Base-by-base conservation (phyloP, 2,329 filamentous ascomycete genomes). In the Fusarium mexicanum region DNA sequence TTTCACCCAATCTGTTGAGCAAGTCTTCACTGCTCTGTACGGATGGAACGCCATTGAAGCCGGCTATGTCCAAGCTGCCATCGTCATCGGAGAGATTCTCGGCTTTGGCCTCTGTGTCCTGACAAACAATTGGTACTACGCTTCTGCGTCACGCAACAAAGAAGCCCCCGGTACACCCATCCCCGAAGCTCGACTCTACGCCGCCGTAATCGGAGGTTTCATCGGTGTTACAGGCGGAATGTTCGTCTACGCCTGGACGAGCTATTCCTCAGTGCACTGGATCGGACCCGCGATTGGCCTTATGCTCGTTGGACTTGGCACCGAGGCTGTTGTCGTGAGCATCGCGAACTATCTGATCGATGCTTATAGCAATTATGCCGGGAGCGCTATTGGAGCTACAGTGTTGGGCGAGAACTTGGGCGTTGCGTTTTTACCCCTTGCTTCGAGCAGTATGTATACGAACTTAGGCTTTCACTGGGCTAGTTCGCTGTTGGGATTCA, bases 401-500 rank as follows among this genome's bases (percentile, higher is more conserved):
- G 40, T 73, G 0, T 3, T 73, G 5, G 71, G 71, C 3, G 71
- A 73, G 20, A 73, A 73, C 24, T 17, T 73, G 26, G 61, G 67
- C 4, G 67, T 73, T 13, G 71, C 70, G 0, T 73, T 73, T n/a
- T 10, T 73, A 2, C 71, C 71, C 2, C 46, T 73, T 31, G 71
- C 71, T 38, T 70, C 71, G 4, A 70, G 59, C 13, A 73, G 67
- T 3, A 71, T 73, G 59, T 73, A 73, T 13, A 71, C 70, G 5
- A 67, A 73, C 3, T 8, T 73, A 26, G 71, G 71, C 29, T 73
- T 73, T 5, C 71, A 73, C 4, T 73, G 71, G 71, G 71, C 70
- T 3, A 73, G 71, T 29, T 71, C 70, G 2, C 29, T 73, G 7
- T 9, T 73, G 12, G 71, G 60, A 0, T 73, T 73, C 4, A 47